Evolutionary conservation across 345 rosid species (phyloP).

Genomic region (Eucalyptus curtisii): DNA sequence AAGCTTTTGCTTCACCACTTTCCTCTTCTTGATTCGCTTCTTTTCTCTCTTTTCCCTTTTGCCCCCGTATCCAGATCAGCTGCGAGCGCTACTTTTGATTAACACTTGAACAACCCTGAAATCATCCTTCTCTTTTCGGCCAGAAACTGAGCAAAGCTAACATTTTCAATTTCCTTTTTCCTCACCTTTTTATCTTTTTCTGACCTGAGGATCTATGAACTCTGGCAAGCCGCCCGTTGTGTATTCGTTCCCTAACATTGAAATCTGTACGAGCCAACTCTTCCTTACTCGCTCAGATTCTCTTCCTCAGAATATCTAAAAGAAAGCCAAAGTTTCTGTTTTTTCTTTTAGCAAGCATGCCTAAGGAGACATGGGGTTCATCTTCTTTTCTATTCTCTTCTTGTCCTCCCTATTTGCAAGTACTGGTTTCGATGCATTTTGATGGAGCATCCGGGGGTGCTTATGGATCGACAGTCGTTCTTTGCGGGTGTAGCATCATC

Average conservation of each 20-base stretch:
- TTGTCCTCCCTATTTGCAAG: neutral
- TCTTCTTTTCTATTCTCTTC: neutral
- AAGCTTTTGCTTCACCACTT: neutral
- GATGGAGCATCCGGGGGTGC: constrained; percentile 4
- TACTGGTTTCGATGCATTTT: neutral
- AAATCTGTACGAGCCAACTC: neutral
- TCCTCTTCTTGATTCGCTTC: neutral
- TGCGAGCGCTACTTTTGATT: neutral
- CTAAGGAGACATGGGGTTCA: neutral
- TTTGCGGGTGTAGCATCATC: constrained; percentile 83
- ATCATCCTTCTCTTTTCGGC: neutral
- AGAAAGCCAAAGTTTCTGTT: neutral
- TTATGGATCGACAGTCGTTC: constrained; percentile 33
- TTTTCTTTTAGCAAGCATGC: neutral
- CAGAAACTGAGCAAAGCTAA: neutral
- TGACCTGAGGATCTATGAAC: neutral
- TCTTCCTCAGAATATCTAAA: neutral
- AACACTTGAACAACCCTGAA: neutral
- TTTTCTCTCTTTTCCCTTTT: neutral
- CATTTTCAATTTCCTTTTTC: neutral
- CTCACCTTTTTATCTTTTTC: neutral
- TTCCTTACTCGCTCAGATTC: neutral
- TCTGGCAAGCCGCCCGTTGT: neutral
- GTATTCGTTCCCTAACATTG: neutral
- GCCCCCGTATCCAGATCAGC: neutral